Conservation (phyloP, 2,329 filamentous ascomycete genomes). For the Venturia effusa region DNA sequence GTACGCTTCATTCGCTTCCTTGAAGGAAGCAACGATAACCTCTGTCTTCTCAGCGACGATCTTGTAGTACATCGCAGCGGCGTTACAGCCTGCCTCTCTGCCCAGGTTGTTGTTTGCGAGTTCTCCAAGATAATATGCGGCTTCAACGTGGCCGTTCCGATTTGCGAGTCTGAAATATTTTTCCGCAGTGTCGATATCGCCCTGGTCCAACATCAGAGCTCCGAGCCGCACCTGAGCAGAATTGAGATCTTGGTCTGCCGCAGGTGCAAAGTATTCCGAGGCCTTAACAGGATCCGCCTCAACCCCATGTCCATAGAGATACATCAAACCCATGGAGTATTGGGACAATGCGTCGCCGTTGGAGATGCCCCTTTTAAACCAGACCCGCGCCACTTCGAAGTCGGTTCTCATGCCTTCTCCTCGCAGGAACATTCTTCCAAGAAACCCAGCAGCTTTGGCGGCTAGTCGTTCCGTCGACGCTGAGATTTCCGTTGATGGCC, state of each 20-base stretch:
- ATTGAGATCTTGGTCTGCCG: slow-evolving; percentile 72
- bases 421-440: slow-evolving; percentile 81
- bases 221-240: slow-evolving; percentile 76
- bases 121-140: slow-evolving; percentile 86
- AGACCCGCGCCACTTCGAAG: slow-evolving; percentile 62
- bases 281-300: slow-evolving; percentile 60
- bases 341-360: slow-evolving; percentile 75
- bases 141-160: slow-evolving; percentile 73
- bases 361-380: slow-evolving; percentile 70
- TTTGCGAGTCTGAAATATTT: slow-evolving; percentile 83
- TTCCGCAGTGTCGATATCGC: slow-evolving; percentile 67
- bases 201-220: slow-evolving; percentile 76
- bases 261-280: slow-evolving; percentile 63
- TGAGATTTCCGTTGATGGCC: slow-evolving; percentile 57
- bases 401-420: slow-evolving; percentile 77
- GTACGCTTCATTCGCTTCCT: slow-evolving; percentile 74
- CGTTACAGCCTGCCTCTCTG: slow-evolving; percentile 64
- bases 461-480: slow-evolving; percentile 66
- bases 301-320: slow-evolving; percentile 67
- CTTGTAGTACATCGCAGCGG: slow-evolving; percentile 74
- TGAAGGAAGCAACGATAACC: slow-evolving; percentile 69
- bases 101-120: slow-evolving; percentile 73
- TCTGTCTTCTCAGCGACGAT: slow-evolving; percentile 87
- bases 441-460: slow-evolving; percentile 72
- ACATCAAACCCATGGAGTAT: slow-evolving; percentile 74